Evolutionary conservation across 352 stramenopile genomes (phyloP).

Genomic region (Pythium chondricola): DNA sequence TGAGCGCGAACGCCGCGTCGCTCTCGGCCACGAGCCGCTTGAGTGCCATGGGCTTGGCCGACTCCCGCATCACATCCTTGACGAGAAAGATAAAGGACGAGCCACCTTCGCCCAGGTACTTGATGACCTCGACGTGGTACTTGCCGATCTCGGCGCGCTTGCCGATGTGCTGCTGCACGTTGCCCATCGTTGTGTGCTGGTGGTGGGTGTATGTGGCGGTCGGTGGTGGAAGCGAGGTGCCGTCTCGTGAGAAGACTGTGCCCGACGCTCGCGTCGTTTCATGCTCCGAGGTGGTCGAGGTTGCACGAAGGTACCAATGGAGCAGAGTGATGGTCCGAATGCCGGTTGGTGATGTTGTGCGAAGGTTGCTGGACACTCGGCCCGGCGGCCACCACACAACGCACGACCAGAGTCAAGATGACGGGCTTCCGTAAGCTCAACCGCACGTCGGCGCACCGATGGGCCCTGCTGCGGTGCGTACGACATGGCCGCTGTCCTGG

Average conservation of each 20-base stretch:
- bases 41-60: conserved; percentile 44
- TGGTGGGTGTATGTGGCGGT: not conserved
- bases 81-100: conserved; percentile 83
- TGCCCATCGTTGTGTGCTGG: conserved; percentile 33
- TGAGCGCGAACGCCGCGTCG: conserved; percentile 47
- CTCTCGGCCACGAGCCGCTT: conserved; percentile 72
- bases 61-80: conserved; percentile 38
- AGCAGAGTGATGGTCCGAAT: no score
- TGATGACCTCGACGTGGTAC: conserved; percentile 59
- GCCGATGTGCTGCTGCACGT: conserved; percentile 76
- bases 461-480: conserved; percentile 91
- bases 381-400: not conserved
- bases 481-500: no score
- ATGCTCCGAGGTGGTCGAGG: not conserved
- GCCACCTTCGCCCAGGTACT: conserved; percentile 72
- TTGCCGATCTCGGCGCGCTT: conserved; percentile 53
- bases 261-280: conserved; percentile 17
- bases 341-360: not conserved
- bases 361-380: conserved; percentile 23
- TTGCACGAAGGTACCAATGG: conserved; percentile 3
- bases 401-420: conserved; percentile 27
- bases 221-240: not conserved
- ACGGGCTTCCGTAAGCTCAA: conserved; percentile 91
- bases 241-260: not conserved
- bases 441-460: conserved; percentile 90